These are phyloP conservation scores for Populus pruinosa DNA, from an alignment of 345 rosid genomes.

Conservation along the genomic window DNA sequence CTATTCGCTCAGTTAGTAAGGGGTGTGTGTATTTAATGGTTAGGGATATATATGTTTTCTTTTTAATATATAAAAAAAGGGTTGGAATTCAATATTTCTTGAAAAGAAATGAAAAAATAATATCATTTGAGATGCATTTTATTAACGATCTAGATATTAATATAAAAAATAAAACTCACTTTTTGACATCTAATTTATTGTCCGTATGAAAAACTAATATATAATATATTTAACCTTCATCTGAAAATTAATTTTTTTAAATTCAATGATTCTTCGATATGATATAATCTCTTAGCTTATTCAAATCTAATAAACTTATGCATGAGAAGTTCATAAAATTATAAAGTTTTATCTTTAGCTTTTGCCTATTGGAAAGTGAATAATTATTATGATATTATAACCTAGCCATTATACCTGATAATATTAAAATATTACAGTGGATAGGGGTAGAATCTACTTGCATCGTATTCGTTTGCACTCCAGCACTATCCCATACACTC, in stretches of 20 bases:
- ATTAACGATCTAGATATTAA: background rate
- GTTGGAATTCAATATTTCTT: too few species aligned
- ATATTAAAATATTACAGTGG: background rate
- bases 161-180: background rate
- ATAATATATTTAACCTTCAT: background rate
- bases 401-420: background rate
- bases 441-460: background rate
- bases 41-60: too few species aligned
- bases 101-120: too few species aligned
- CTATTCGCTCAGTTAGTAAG: too few species aligned
- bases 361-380: background rate
- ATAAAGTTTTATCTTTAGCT: background rate
- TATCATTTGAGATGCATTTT: background rate
- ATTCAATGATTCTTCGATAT: background rate
- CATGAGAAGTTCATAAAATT: background rate
- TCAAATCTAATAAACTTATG: background rate
- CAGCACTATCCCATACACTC: background rate
- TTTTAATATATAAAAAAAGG: too few species aligned
- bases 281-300: background rate
- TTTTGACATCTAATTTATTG: background rate
- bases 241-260: background rate
- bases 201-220: background rate
- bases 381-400: background rate
- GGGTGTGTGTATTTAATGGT: too few species aligned
- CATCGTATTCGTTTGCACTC: background rate